Conservation (phyloP, 2,329 filamentous ascomycete genomes). For the Paraconiothyrium sp. region DNA sequence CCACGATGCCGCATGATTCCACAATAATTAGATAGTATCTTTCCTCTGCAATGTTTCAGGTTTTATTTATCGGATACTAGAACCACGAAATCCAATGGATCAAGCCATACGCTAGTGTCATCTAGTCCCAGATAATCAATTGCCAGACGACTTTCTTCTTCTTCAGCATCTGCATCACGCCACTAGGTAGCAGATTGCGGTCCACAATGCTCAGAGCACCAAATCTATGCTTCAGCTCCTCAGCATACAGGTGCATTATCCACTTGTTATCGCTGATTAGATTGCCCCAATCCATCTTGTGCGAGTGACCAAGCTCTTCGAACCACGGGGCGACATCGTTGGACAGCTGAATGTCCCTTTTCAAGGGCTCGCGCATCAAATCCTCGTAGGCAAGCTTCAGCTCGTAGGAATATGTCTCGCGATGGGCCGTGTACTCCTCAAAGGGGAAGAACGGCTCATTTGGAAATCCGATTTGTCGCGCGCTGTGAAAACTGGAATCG, state of each 20-base stretch:
- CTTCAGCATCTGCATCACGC: conserved; percentile 34
- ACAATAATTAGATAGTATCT: no score
- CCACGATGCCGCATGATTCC: no score
- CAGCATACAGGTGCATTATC: conserved; percentile 46
- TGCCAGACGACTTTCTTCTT: conserved; percentile 39
- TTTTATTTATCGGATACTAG: no score
- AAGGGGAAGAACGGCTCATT: conserved; percentile 19
- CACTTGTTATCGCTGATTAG: conserved; percentile 44
- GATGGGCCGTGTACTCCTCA: conserved; percentile 19
- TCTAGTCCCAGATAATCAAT: conserved; percentile 22
- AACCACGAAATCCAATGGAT: no score
- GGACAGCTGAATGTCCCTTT: conserved; percentile 16
- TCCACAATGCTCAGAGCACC: conserved; percentile 35
- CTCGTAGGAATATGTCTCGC: conserved; percentile 11
- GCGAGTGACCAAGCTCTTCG: conserved; percentile 17
- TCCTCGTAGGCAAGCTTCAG: conserved; percentile 14
- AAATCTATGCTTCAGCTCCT: conserved; percentile 34
- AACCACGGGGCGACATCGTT: conserved; percentile 22
- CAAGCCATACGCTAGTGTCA: background rate
- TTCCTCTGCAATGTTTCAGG: no score
- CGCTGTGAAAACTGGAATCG: conserved; percentile 9
- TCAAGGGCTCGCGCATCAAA: conserved; percentile 17
- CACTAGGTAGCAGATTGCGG: conserved; percentile 34
- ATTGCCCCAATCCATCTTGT: conserved; percentile 13
- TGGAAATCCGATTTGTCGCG: background rate